Conservation (phyloP, 169 alveolate species). For the Babesia caballi region DNA sequence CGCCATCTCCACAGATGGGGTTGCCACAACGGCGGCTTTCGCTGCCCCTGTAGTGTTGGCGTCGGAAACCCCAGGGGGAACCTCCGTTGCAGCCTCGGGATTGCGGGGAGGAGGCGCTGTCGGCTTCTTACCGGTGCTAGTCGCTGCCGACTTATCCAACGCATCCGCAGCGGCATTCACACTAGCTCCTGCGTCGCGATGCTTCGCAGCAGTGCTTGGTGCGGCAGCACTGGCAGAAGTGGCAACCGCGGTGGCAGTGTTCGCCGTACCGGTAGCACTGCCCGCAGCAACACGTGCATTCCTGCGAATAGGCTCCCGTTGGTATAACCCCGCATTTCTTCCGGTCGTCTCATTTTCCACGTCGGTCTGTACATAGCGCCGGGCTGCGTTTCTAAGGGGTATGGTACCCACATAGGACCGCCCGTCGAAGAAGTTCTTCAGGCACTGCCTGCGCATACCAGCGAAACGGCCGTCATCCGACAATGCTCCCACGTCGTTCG, state of each 20-base stretch:
- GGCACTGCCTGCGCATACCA: slow-evolving; percentile 1
- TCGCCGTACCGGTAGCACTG: not conserved
- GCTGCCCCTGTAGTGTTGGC: no score
- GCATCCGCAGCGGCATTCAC: no score
- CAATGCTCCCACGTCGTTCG: not conserved
- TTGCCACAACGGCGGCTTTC: no score
- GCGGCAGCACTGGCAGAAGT: not conserved
- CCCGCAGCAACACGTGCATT: not conserved
- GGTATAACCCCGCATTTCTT: not conserved
- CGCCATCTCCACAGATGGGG: no score
- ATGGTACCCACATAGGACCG: slow-evolving; percentile 12
- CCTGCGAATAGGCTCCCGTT: no score
- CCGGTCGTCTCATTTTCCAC: not conserved
- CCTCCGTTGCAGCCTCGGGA: no score
- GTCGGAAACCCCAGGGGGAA: no score
- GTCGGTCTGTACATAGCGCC: slow-evolving; percentile 25
- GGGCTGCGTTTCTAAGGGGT: slow-evolving; percentile 47
- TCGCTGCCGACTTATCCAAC: no score
- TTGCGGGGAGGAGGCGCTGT: no score
- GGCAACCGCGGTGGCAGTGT: not conserved
- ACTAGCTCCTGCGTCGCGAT: no score
- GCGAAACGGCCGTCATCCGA: not conserved
- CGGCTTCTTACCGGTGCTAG: no score
- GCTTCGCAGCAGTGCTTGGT: no score
- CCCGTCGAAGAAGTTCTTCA: slow-evolving; percentile 49